These are phyloP conservation scores for Schizonepeta tenuifolia DNA, from an alignment of 257 asterid species.

Conservation along the genomic window DNA sequence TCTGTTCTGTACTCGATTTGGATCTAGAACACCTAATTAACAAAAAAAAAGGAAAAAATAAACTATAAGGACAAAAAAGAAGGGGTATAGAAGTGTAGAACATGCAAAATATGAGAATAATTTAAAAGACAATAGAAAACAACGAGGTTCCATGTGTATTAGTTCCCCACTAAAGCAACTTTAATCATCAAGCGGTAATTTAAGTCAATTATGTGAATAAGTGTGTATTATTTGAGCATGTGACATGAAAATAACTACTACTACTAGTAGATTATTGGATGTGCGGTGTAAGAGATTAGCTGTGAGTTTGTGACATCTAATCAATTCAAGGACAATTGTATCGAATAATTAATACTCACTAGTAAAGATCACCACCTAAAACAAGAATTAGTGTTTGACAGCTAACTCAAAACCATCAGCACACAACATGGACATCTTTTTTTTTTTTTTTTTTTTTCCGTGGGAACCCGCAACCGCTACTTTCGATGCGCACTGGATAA, in stretches of 20 bases:
- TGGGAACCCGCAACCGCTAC: too few species aligned
- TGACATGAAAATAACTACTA: neutral
- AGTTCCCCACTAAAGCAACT: neutral
- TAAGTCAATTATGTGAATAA: neutral
- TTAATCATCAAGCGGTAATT: slow-evolving; percentile 6
- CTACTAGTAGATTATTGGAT: neutral
- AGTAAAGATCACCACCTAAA: neutral
- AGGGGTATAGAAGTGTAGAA: too few species aligned
- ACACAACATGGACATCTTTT: slow-evolving; percentile 18
- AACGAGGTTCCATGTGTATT: neutral
- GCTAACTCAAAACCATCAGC: slow-evolving; percentile 43
- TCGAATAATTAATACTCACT: neutral
- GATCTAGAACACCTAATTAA: neutral
- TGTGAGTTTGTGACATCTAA: slow-evolving; percentile 29
- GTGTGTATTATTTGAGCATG: neutral
- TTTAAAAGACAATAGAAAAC: neutral
- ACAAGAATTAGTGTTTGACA: slow-evolving; percentile 54
- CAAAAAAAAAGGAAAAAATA: neutral
- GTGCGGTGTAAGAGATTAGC: neutral
- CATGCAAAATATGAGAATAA: neutral
- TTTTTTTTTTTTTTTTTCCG: too few species aligned
- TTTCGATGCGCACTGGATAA: too few species aligned
- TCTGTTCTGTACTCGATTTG: too few species aligned
- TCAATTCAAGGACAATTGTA: slow-evolving; percentile 10
- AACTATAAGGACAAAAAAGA: too few species aligned